phyloP scores from a whole-genome alignment of 2,329 filamentous ascomycete genomes.

The Trichoderma polysporum region DNA sequence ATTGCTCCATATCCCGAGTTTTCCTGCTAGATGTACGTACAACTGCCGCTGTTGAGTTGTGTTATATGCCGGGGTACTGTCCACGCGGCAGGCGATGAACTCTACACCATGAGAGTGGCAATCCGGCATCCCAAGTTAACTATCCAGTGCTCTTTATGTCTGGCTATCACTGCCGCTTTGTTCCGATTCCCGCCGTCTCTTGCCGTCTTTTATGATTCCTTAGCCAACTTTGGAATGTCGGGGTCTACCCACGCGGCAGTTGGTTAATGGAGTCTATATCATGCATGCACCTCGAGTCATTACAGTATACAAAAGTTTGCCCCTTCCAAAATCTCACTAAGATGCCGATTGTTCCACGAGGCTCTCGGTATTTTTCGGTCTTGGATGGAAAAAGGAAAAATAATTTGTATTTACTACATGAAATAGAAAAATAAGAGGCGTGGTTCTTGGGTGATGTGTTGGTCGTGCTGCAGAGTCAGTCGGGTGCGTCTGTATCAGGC shows the following conservation, averaged over 20 bases:
- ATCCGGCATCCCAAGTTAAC: too few relatives aligned
- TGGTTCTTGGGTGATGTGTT: too few relatives aligned
- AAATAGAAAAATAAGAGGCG: neutral
- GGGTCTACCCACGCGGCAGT: neutral
- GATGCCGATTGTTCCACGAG: neutral
- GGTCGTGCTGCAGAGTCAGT: too few relatives aligned
- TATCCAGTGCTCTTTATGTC: too few relatives aligned
- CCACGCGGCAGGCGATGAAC: neutral
- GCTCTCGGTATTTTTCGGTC: neutral
- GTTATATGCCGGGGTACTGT: neutral
- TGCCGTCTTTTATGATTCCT: too few relatives aligned
- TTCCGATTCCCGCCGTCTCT: too few relatives aligned
- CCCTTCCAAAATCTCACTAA: neutral
- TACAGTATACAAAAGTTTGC: neutral
- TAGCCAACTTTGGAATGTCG: too few relatives aligned
- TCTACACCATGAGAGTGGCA: too few relatives aligned
- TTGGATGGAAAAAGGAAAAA: neutral
- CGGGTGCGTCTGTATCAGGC: neutral
- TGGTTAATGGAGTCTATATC: too few relatives aligned
- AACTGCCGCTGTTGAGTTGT: neutral
- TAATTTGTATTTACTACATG: neutral
- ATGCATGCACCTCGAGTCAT: constrained; percentile 10
- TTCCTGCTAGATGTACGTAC: too few relatives aligned
- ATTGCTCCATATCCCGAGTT: neutral
- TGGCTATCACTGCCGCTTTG: too few relatives aligned